phyloP scores from a whole-genome alignment of 2,329 filamentous ascomycete genomes.

The Diaporthe ilicicola region DNA sequence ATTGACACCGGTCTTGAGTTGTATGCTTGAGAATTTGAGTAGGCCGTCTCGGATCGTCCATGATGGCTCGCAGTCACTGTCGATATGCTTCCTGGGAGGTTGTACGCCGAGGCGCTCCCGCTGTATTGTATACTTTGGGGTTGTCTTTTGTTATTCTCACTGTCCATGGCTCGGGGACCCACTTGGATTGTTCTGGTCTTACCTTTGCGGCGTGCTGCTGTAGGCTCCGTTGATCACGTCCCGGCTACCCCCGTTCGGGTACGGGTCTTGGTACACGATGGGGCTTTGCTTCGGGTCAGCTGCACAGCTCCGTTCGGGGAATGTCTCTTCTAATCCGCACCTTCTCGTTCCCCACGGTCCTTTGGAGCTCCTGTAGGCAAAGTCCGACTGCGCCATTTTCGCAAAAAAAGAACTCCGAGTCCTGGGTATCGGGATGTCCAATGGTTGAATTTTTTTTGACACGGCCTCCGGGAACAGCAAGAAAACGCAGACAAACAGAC shows the following conservation, averaged over 20 bases:
- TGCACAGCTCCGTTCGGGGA: constrained; percentile 27
- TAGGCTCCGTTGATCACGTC: constrained; percentile 43
- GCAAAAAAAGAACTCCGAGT: constrained; percentile 33
- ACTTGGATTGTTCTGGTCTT: constrained; percentile 39
- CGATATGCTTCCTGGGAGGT: constrained; percentile 44
- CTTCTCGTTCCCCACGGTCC: constrained; percentile 43
- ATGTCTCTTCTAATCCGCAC: constrained; percentile 50
- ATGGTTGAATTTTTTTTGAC: constrained; percentile 42
- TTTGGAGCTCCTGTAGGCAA: constrained; percentile 55
- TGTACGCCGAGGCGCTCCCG: constrained; percentile 45
- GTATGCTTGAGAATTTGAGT: constrained; percentile 51
- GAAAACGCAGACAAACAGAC: constrained; percentile 21
- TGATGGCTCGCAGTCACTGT: constrained; percentile 44
- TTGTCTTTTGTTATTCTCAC: constrained; percentile 31
- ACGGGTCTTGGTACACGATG: constrained; percentile 45
- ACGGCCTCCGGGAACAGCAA: constrained; percentile 32
- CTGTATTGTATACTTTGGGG: constrained; percentile 54
- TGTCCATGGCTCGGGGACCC: constrained; percentile 36
- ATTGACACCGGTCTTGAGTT: constrained; percentile 52
- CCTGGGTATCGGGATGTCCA: constrained; percentile 34
- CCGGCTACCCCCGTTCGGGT: constrained; percentile 43
- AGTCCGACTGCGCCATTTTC: constrained; percentile 57
- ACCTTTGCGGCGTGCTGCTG: constrained; percentile 48
- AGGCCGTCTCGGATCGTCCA: constrained; percentile 45
- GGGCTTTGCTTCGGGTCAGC: constrained; percentile 39